A percentile compares a stretch with the other conserved stretches of the same genome.
Conservation (phyloP, 2,329 filamentous ascomycete genomes). For the Berkeleyomyces basicola region DNA sequence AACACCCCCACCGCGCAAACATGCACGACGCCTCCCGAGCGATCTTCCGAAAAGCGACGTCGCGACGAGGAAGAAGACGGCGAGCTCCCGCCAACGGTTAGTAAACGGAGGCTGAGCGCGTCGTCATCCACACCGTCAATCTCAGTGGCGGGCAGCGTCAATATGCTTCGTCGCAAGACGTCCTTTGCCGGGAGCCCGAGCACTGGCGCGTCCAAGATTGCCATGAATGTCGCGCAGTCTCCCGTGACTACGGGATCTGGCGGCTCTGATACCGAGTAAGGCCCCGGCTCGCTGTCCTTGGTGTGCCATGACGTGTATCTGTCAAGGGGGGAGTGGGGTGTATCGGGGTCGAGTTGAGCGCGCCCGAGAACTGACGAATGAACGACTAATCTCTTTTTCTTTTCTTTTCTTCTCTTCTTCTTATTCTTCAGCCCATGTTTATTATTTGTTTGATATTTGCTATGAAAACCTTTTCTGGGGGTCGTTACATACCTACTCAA, state of each 20-base stretch:
- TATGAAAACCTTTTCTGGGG: not conserved
- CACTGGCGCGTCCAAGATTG: slow-evolving; percentile 33
- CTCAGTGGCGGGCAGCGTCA: slow-evolving; percentile 19
- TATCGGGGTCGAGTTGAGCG: not conserved
- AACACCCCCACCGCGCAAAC: slow-evolving; percentile 21
- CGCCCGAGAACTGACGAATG: not conserved
- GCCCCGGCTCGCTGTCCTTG: no score
- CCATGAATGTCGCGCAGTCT: slow-evolving; percentile 37
- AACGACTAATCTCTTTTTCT: slow-evolving; percentile 3
- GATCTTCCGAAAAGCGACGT: slow-evolving; percentile 73
- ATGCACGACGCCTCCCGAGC: slow-evolving; percentile 47
- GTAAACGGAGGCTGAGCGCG: slow-evolving; percentile 44
- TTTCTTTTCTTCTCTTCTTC: not conserved
- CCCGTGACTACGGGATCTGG: slow-evolving; percentile 25
- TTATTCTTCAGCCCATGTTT: not conserved
- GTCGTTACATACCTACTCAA: no score
- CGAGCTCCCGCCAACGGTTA: slow-evolving; percentile 51
- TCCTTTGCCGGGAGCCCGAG: slow-evolving; percentile 27
- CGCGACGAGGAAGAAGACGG: slow-evolving; percentile 84
- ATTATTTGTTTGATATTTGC: not conserved
- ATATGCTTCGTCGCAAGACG: slow-evolving; percentile 27
- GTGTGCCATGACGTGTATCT: no score
- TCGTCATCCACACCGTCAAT: slow-evolving; percentile 33
- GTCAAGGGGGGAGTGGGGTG: not conserved
- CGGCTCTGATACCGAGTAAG: slow-evolving; percentile 24